Conservation (phyloP, 2,329 filamentous ascomycete genomes). For the Beauveria sp. region DNA sequence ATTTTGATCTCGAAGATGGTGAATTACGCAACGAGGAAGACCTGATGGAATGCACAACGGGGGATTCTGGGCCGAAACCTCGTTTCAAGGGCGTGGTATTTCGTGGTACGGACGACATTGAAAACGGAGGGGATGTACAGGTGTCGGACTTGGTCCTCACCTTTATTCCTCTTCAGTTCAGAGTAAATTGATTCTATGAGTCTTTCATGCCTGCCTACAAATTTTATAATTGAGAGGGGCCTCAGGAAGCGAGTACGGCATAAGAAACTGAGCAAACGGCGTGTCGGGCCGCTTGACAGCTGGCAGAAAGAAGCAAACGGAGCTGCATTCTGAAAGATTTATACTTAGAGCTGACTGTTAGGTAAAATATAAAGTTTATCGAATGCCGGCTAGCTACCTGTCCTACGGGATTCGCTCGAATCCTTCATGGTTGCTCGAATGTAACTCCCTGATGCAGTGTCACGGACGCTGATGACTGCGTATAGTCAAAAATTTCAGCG, state of each 20-base stretch:
- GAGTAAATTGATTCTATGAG: no score
- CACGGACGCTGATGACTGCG: no score
- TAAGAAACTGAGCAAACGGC: not conserved
- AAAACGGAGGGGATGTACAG: not conserved
- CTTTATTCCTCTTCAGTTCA: not conserved
- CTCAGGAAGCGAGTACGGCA: not conserved
- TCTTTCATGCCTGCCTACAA: no score
- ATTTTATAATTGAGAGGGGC: no score
- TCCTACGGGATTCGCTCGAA: no score
- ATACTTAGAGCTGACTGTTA: no score
- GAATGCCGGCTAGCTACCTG: no score
- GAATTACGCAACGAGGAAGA: not conserved
- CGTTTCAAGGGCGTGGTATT: not conserved
- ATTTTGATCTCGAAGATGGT: slow-evolving; percentile 21
- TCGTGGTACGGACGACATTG: not conserved
- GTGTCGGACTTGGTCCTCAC: not conserved
- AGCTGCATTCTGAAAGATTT: not conserved
- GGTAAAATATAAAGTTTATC: no score
- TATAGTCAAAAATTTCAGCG: no score
- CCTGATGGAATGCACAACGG: not conserved
- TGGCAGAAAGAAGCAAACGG: not conserved
- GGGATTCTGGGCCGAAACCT: not conserved
- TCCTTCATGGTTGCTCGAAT: no score
- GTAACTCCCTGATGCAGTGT: no score
- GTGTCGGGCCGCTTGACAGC: not conserved